Evolutionary conservation across 2,329 filamentous ascomycete genomes (phyloP).

Genomic region (Stemphylium lycopersici): DNA sequence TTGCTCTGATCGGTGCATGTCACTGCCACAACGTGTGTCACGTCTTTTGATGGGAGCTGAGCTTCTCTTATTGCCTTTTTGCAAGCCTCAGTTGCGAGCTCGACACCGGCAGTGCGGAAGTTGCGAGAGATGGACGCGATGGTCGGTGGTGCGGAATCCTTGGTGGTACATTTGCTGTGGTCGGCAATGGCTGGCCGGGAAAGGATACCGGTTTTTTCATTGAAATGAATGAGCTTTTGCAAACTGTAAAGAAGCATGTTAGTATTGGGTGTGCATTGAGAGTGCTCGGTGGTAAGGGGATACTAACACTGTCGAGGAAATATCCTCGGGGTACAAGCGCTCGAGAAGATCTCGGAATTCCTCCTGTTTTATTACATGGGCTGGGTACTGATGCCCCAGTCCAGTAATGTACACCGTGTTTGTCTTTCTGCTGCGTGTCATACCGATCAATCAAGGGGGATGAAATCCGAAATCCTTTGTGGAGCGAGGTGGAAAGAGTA

Average conservation of each 20-base stretch:
- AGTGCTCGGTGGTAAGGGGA: neutral
- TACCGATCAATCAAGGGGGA: neutral
- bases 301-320: conserved; percentile 17
- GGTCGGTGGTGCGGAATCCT: conserved; percentile 16
- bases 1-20: conserved; percentile 49
- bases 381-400: conserved; percentile 26
- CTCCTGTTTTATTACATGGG: conserved; percentile 16
- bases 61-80: conserved; percentile 43
- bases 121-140: conserved; percentile 34
- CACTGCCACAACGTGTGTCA: conserved; percentile 50
- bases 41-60: conserved; percentile 21
- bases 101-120: conserved; percentile 39
- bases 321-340: conserved; percentile 17
- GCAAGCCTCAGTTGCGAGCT: conserved; percentile 41
- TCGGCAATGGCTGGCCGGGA: conserved; percentile 20
- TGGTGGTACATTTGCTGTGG: conserved; percentile 12
- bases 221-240: conserved; percentile 23
- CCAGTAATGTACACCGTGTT: conserved; percentile 23
- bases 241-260: conserved; percentile 9
- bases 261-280: neutral
- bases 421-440: neutral
- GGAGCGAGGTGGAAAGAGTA: neutral
- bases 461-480: neutral
- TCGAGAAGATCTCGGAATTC: conserved; percentile 16
- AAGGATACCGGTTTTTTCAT: conserved; percentile 18